phyloP scores from a whole-genome alignment of 148 eudicot species.

The Hydrangea macrophylla region DNA sequence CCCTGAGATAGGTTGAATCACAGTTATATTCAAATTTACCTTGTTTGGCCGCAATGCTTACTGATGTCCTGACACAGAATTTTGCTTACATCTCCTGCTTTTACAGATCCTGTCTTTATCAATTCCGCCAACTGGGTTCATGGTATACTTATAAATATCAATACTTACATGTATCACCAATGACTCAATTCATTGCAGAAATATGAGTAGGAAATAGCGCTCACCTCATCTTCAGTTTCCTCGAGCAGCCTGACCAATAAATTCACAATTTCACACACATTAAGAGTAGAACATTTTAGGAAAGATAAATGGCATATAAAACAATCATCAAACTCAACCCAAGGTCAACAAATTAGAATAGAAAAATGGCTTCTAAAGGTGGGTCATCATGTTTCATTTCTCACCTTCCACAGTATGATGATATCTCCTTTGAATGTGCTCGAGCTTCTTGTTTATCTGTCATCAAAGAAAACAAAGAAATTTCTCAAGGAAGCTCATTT shows the following conservation, averaged over 20 bases:
- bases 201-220: conserved; percentile 16
- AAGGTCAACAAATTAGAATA: neutral
- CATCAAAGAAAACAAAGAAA: conserved; percentile 12
- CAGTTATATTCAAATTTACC: conserved; percentile 32
- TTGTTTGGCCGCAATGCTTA: conserved; percentile 59
- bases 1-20: neutral
- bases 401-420: conserved; percentile 94
- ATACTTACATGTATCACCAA: neutral
- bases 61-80: conserved; percentile 79
- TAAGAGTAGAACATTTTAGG: neutral
- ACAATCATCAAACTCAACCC: neutral
- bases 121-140: conserved; percentile 63
- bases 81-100: conserved; percentile 69
- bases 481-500: neutral
- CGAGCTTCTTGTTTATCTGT: conserved; percentile 89
- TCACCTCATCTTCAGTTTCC: conserved; percentile 91
- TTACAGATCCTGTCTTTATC: conserved; percentile 77
- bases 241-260: conserved; percentile 78
- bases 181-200: conserved; percentile 5
- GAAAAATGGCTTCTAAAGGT: too few relatives aligned
- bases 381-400: conserved; percentile 8
- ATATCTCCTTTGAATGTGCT: conserved; percentile 90
- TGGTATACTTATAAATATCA: neutral
- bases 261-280: neutral
- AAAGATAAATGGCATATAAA: neutral